phyloP scores from a whole-genome alignment of 2,329 filamentous ascomycete species.

The Metarhizium brunneum region DNA sequence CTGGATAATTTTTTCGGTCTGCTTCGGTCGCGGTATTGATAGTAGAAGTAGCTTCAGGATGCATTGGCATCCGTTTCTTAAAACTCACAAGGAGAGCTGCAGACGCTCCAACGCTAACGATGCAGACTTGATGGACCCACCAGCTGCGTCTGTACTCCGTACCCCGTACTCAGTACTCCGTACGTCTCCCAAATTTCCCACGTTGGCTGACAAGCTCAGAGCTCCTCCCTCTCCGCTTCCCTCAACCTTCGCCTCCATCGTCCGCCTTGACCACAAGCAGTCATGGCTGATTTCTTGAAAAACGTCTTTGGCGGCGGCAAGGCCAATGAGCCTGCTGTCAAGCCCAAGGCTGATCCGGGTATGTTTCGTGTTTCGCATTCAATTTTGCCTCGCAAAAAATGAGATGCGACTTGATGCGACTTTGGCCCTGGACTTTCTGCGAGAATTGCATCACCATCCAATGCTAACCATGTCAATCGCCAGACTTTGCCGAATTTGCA shows the following conservation, averaged over 20 bases:
- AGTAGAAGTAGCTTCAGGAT: too few species aligned
- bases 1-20: too few species aligned
- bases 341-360: slow-evolving; percentile 53
- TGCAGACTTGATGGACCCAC: background rate
- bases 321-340: slow-evolving; percentile 31
- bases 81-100: background rate
- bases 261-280: slow-evolving; percentile 17
- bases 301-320: slow-evolving; percentile 61
- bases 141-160: too few species aligned
- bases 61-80: too few species aligned
- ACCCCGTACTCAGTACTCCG: background rate
- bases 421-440: background rate
- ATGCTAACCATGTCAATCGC: background rate
- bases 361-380: slow-evolving; percentile 21
- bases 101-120: background rate
- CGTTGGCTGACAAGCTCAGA: slow-evolving; percentile 8
- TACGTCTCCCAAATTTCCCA: slow-evolving; percentile 7
- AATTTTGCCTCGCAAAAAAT: background rate
- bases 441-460: background rate
- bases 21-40: too few species aligned
- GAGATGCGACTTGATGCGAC: background rate
- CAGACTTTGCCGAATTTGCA: slow-evolving; percentile 93
- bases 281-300: slow-evolving; percentile 54
- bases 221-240: background rate
- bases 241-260: slow-evolving; percentile 9